Percentiles rank a stretch among this genome's conserved stretches.
These are phyloP conservation scores for Cladobotryum protrusum DNA, from an alignment of 2,329 filamentous ascomycete genomes.

Conservation along the genomic window DNA sequence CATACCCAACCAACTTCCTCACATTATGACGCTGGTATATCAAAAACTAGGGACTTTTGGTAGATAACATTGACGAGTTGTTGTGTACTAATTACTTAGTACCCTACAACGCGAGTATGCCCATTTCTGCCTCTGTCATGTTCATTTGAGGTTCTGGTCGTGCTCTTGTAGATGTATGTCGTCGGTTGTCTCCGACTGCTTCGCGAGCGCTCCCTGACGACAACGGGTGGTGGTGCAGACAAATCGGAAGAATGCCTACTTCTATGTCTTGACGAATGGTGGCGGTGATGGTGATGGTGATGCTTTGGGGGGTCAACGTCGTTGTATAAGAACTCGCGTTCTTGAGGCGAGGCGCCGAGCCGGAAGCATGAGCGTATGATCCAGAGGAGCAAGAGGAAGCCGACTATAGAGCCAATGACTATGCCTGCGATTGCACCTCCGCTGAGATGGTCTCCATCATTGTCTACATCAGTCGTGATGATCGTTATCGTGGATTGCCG, in stretches of 20 bases:
- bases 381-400: conserved; percentile 42
- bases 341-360: conserved; percentile 30
- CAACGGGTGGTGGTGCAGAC: conserved; percentile 19
- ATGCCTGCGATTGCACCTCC: conserved; percentile 48
- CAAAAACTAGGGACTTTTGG: too few species aligned
- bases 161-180: neutral
- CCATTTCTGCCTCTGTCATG: too few species aligned
- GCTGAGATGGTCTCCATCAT: conserved; percentile 24
- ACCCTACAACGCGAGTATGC: too few species aligned
- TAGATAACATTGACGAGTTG: too few species aligned
- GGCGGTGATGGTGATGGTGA: conserved; percentile 18
- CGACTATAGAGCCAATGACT: conserved; percentile 42
- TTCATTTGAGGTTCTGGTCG: too few species aligned
- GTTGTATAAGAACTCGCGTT: conserved; percentile 28
- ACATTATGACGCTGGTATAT: too few species aligned
- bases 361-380: conserved; percentile 40
- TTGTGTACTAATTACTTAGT: too few species aligned
- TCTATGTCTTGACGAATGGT: conserved; percentile 10
- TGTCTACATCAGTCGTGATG: conserved; percentile 13
- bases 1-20: too few species aligned
- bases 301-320: conserved; percentile 19
- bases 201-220: neutral
- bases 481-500: conserved; percentile 22
- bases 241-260: conserved; percentile 17
- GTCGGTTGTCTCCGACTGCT: neutral